Conservation (phyloP, 176 grass and related monocot species). For the Cenchrus fungigraminus region DNA sequence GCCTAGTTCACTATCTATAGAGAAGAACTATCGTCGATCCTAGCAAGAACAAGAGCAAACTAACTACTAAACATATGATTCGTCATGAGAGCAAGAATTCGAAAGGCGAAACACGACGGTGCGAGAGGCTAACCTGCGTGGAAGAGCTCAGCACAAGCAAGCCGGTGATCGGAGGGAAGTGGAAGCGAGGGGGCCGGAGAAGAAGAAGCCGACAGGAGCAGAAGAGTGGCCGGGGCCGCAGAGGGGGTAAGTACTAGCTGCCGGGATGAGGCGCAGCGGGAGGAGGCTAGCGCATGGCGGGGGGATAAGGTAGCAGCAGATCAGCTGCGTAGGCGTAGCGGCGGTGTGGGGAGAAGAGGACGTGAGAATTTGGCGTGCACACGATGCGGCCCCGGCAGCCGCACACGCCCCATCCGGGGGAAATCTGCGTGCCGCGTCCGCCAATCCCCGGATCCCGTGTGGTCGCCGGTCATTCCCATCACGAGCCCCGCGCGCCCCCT, state of each 20-base stretch:
- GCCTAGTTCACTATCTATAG: too few species aligned
- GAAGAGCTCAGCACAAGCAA: neutral
- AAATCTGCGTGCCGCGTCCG: conserved; percentile 30
- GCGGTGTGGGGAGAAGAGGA: neutral
- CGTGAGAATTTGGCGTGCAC: conserved; percentile 41
- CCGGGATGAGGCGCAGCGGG: conserved; percentile 18
- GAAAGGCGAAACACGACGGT: neutral
- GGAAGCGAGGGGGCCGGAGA: neutral
- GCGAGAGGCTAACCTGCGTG: conserved; percentile 3
- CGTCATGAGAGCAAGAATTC: neutral
- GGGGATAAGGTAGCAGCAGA: conserved; percentile 36
- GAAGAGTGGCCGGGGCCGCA: neutral
- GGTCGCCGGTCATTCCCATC: conserved; percentile 23
- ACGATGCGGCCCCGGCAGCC: conserved; percentile 56
- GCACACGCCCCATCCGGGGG: conserved; percentile 68
- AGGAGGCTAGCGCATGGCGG: neutral
- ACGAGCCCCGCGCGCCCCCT: neutral
- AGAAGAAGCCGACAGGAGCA: neutral
- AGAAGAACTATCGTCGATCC: neutral
- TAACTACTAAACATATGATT: neutral
- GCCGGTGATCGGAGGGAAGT: neutral
- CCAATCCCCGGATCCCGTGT: conserved; percentile 33
- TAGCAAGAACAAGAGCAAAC: neutral
- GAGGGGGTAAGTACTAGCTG: neutral
- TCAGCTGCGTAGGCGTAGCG: neutral